These are phyloP conservation scores for Thecaphora thlaspeos DNA, from an alignment of 1,284 basidiomycete genomes.

Conservation along the genomic window DNA sequence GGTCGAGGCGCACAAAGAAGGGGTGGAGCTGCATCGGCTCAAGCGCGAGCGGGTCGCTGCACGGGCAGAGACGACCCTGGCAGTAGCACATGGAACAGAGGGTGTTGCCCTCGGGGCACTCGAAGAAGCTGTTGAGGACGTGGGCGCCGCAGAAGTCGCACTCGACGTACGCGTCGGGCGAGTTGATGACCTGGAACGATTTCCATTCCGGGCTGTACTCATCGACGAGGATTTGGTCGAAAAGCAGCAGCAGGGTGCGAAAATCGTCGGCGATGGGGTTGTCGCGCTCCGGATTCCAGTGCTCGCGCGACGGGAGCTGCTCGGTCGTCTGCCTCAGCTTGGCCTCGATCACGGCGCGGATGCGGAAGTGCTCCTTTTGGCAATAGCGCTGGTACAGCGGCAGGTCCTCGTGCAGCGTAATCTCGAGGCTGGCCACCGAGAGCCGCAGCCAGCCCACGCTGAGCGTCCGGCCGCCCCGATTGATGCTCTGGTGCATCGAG, in stretches of 20 bases:
- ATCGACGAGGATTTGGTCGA: conserved; percentile 25
- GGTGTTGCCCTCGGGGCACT: conserved; percentile 19
- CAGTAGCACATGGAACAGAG: conserved; percentile 31
- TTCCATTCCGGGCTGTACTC: conserved; percentile 24
- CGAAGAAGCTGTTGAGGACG: conserved; percentile 28
- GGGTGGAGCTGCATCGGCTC: conserved; percentile 20
- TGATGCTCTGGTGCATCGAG: conserved; percentile 14
- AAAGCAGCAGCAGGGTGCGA: conserved; percentile 16
- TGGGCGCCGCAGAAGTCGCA: conserved; percentile 37
- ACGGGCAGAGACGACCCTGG: conserved; percentile 25
- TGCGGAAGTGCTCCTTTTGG: conserved; percentile 9
- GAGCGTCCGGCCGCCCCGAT: conserved; percentile 18
- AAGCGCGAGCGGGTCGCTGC: conserved; percentile 9
- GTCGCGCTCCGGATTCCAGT: neutral
- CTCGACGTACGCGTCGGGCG: conserved; percentile 22
- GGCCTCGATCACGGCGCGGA: conserved; percentile 18
- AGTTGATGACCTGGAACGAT: conserved; percentile 10
- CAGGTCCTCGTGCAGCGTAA: conserved; percentile 14
- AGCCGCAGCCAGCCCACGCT: conserved; percentile 22
- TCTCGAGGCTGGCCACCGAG: conserved; percentile 15
- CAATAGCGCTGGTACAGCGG: conserved; percentile 28
- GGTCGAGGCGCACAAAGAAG: conserved; percentile 20
- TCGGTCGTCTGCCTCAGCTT: conserved; percentile 9
- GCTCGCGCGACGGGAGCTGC: neutral
- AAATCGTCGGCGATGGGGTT: conserved; percentile 1